These are phyloP conservation scores for Backusella australiensis DNA, from an alignment of 192 early-diverging fungal genomes.

Conservation along the genomic window DNA sequence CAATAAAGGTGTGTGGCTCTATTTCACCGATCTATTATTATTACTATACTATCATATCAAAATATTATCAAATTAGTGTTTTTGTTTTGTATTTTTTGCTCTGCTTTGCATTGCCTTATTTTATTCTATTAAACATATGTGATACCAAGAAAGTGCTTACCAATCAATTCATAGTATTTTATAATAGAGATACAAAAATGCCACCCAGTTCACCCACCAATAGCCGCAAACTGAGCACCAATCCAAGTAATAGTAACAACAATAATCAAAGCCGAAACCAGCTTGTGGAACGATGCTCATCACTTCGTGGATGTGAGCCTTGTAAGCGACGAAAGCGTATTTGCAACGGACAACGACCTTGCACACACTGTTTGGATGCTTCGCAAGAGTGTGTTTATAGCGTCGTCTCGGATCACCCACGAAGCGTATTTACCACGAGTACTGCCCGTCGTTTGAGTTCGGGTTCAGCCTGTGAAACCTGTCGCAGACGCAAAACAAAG, in stretches of 20 bases:
- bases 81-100: not conserved
- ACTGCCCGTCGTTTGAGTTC: slow-evolving; percentile 31
- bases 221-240: slow-evolving; percentile 15
- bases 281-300: slow-evolving; percentile 35
- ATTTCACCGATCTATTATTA: not conserved
- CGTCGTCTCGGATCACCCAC: slow-evolving; percentile 28
- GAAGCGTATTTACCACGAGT: slow-evolving; percentile 34
- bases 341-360: slow-evolving; percentile 33
- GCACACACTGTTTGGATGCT: slow-evolving; percentile 20
- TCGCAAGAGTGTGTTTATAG: slow-evolving; percentile 27
- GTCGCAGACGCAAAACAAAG: slow-evolving; percentile 39
- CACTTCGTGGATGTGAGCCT: slow-evolving; percentile 26
- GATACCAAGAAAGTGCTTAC: slow-evolving; percentile 1
- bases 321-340: slow-evolving; percentile 27
- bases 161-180: not conserved
- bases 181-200: slow-evolving; percentile 19
- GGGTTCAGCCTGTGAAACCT: slow-evolving; percentile 40
- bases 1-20: not conserved
- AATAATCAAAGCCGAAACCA: slow-evolving; percentile 23
- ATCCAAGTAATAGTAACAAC: not conserved
- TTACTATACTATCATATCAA: not conserved
- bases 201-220: slow-evolving; percentile 23
- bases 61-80: not conserved
- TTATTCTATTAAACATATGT: not conserved
- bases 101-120: not conserved